Conservation (phyloP, 441 rosid genomes). For the Breynia disticha region DNA sequence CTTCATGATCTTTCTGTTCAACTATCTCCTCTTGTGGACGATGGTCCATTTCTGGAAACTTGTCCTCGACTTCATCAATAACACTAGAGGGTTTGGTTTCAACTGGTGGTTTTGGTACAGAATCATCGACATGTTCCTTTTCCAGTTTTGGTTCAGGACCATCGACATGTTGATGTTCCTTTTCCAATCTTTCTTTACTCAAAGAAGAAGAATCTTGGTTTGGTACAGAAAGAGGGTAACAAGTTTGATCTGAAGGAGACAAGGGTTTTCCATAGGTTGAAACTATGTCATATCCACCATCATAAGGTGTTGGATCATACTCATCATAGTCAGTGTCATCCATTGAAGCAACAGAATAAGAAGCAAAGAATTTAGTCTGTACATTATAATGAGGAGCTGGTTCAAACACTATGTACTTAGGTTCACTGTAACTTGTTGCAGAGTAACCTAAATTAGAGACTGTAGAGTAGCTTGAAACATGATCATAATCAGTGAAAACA, state of each 20-base stretch:
- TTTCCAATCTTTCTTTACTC: too few species aligned
- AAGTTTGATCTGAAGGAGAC: conserved; percentile 45
- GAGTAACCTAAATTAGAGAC: conserved; percentile 34
- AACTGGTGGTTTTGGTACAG: background rate
- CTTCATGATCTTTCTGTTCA: conserved; percentile 9
- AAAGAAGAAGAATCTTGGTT: conserved; percentile 10
- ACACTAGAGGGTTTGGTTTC: background rate
- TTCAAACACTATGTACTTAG: conserved; percentile 27
- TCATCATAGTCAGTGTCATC: conserved; percentile 46
- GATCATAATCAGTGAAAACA: conserved; percentile 14
- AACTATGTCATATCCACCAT: conserved; percentile 56
- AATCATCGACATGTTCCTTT: background rate
- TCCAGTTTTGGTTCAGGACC: background rate
- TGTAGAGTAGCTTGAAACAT: conserved; percentile 7
- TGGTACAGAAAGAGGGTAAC: conserved; percentile 39
- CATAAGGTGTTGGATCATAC: conserved; percentile 66
- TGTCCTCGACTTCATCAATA: background rate
- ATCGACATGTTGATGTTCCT: too few species aligned
- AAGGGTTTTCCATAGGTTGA: conserved; percentile 55
- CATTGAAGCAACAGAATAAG: conserved; percentile 32
- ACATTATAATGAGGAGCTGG: conserved; percentile 11
- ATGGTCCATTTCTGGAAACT: too few species aligned
- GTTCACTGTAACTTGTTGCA: conserved; percentile 33
- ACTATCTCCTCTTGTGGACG: conserved; percentile 1
- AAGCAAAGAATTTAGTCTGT: conserved; percentile 28